These are phyloP conservation scores for Piper longum DNA, from an alignment of 164 flowering plant species.

Conservation along the genomic window DNA sequence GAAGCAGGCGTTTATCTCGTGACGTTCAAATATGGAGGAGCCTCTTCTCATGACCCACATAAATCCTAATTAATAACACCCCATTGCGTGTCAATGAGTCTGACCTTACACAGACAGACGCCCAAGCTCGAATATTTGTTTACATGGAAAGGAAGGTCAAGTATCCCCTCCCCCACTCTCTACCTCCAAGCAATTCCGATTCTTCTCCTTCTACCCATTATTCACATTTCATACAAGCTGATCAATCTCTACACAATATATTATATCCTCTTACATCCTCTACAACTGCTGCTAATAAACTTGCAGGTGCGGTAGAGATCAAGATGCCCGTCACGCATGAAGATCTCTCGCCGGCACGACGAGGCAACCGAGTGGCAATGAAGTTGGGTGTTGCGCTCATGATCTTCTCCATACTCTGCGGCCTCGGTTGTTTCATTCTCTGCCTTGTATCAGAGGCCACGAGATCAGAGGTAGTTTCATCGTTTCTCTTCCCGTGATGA, in stretches of 20 bases:
- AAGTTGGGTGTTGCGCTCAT: slow-evolving; percentile 45
- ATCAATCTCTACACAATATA: too few relatives aligned
- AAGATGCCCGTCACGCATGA: slow-evolving; percentile 71
- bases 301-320: neutral
- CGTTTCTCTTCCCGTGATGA: neutral
- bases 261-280: neutral
- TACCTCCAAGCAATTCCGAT: slow-evolving; percentile 3
- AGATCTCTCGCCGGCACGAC: slow-evolving; percentile 44
- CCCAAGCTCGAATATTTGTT: neutral
- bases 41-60: slow-evolving; percentile 1
- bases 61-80: neutral
- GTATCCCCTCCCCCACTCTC: slow-evolving; percentile 4
- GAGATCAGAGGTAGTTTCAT: slow-evolving; percentile 51
- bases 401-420: slow-evolving; percentile 47
- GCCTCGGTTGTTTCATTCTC: slow-evolving; percentile 63
- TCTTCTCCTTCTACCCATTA: neutral
- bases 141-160: neutral
- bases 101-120: neutral
- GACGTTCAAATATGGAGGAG: neutral
- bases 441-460: slow-evolving; percentile 75
- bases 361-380: slow-evolving; percentile 42
- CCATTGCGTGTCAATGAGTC: neutral
- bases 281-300: neutral
- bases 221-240: too few relatives aligned
- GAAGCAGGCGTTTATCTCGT: neutral